Conservation (phyloP, 73 alveolate genomes). For the Tetrahymena borealis region DNA sequence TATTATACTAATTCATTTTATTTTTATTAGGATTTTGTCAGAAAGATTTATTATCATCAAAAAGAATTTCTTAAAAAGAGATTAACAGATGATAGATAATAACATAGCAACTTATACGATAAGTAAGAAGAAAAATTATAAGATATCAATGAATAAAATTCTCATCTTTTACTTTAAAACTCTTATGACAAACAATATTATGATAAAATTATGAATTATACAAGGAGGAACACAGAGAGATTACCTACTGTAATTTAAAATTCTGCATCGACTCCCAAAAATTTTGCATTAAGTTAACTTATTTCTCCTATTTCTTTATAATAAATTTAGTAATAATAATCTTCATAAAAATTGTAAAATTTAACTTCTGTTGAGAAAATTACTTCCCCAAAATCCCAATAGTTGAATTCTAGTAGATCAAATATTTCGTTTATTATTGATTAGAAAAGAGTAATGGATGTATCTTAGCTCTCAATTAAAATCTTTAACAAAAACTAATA, state of each 20-base stretch:
- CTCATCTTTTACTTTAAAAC: not conserved
- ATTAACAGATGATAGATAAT: not conserved
- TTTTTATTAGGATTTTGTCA: not conserved
- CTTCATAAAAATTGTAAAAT: too few relatives aligned
- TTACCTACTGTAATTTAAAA: not conserved
- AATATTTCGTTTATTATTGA: too few relatives aligned
- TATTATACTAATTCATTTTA: not conserved
- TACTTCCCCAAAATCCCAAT: too few relatives aligned
- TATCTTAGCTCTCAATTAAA: too few relatives aligned
- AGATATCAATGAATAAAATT: not conserved
- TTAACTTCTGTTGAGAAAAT: too few relatives aligned
- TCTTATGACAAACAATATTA: not conserved
- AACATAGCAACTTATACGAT: not conserved
- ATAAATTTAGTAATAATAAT: too few relatives aligned
- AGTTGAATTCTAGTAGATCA: too few relatives aligned
- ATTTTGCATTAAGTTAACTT: too few relatives aligned
- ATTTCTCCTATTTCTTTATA: too few relatives aligned
- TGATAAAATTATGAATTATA: not conserved
- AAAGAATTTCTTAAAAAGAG: not conserved
- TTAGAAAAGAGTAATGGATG: too few relatives aligned
- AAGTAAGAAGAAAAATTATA: not conserved
- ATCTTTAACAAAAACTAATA: too few relatives aligned
- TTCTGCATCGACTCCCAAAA: not conserved
- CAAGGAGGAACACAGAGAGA: not conserved
- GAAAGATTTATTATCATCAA: not conserved